These are phyloP conservation scores for Xylaria polymorpha DNA, from an alignment of 2,329 filamentous ascomycete species.

Conservation along the genomic window DNA sequence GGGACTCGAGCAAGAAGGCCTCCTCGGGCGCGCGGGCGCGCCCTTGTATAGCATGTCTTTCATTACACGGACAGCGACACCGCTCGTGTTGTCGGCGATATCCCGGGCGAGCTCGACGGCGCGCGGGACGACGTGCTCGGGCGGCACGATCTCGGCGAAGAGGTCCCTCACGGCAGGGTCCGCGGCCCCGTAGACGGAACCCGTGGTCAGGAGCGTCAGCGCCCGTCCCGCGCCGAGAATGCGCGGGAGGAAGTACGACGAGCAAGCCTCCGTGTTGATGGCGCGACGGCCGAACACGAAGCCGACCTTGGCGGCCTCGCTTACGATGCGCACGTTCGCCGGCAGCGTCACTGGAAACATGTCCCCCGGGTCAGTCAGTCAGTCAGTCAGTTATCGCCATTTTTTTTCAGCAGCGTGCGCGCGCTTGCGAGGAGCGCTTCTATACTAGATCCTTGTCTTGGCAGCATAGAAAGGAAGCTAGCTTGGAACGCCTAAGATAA, in stretches of 20 bases:
- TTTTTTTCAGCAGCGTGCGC: too few relatives aligned
- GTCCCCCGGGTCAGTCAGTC: too few relatives aligned
- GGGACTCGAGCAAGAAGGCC: constrained; percentile 76
- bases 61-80: constrained; percentile 73
- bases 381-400: too few relatives aligned
- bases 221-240: constrained; percentile 74
- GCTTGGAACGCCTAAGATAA: too few relatives aligned
- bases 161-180: constrained; percentile 67
- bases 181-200: constrained; percentile 65
- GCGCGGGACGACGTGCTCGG: constrained; percentile 70
- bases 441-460: too few relatives aligned
- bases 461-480: too few relatives aligned
- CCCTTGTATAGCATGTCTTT: constrained; percentile 66
- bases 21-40: constrained; percentile 69
- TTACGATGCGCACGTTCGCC: constrained; percentile 64
- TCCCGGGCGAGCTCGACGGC: constrained; percentile 75
- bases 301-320: constrained; percentile 72
- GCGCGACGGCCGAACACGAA: constrained; percentile 79
- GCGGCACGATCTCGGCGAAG: constrained; percentile 73
- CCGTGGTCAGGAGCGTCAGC: constrained; percentile 74
- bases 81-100: constrained; percentile 73
- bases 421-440: too few relatives aligned
- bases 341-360: constrained; percentile 62
- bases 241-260: constrained; percentile 77
- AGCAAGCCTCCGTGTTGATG: constrained; percentile 77